Evolutionary conservation across 805 yeast species (phyloP), one percentile per base, ranked within the genome.

Genomic region (Wickerhamiella sergipiensis): DNA sequence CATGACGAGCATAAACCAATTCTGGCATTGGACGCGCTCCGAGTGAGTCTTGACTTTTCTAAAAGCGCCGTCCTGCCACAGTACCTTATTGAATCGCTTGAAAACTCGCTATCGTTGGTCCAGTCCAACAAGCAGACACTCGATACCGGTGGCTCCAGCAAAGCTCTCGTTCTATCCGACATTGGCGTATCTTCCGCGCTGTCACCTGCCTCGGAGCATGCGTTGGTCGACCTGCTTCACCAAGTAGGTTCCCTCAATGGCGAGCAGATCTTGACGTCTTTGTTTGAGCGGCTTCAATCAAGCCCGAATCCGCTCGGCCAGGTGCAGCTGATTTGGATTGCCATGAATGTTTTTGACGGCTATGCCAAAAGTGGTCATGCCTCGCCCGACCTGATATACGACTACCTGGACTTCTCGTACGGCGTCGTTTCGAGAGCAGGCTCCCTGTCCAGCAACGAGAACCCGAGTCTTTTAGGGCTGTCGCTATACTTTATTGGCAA

Each of bases 401-500:
- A 59, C 22, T 26, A 51, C 13, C 46, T 58, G 15, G 42, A 52
- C 8, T 53, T 51, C 43, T 51, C 59, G 24, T 58, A 24, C 38
- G 53, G 52, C 8, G 49, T 45, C 2, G 31, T 59, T 6, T 46
- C 46, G 1, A 15, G 7, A 8, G 48, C 51, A 17, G 43, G 26
- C n/a, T 52, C 48, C 31, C 46, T 31, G n/a, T 49, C 18, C 33
- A 46, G 23, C 38, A 22, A 23, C 1, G 31, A 21, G 2, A 31
- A 10, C 9, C 38, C 46, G 19, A 26, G 19, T 6, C 19, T 31
- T 3, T 23, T 29, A 46, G 55, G 33, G 10, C 38, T 60, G 26
- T 48, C 48, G 13, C 40, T 53, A 26, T 53, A 50, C 45, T 36
- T 50, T 3, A 15, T 57, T 12, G 63, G 61, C 3, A 57, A 57